Conservation (phyloP, 805 yeast species). For the Lachancea sp. region DNA sequence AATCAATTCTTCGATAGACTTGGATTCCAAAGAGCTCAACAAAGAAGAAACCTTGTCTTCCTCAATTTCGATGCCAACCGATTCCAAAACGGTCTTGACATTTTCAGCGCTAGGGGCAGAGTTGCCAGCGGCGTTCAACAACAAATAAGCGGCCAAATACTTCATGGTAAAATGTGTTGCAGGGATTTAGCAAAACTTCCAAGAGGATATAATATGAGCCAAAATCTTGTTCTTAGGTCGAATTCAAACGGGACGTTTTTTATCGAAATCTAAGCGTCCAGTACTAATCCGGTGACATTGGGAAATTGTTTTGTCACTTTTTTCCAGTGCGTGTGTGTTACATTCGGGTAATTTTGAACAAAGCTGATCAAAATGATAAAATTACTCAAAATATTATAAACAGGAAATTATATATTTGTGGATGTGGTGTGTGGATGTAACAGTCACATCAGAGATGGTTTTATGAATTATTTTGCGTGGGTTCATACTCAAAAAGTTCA, state of each 20-base stretch:
- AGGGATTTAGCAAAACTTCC: not conserved
- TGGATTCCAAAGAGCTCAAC: conserved; percentile 86
- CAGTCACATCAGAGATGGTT: conserved; percentile 1
- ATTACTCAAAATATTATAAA: too few relatives aligned
- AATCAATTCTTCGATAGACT: conserved; percentile 81
- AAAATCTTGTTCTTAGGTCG: not conserved
- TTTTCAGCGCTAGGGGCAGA: conserved; percentile 90
- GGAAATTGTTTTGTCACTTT: not conserved
- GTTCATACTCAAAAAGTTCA: not conserved
- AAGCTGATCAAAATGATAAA: too few relatives aligned
- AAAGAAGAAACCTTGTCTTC: conserved; percentile 77
- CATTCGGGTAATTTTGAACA: too few relatives aligned
- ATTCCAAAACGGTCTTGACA: conserved; percentile 78
- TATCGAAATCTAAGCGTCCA: not conserved
- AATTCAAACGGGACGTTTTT: too few relatives aligned
- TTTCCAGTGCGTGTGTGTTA: not conserved
- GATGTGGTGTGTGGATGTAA: conserved; percentile 5
- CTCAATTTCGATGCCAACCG: conserved; percentile 96
- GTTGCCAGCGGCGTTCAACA: conserved; percentile 96
- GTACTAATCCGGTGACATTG: not conserved
- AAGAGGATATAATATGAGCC: not conserved
- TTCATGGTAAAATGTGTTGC: conserved; percentile 47
- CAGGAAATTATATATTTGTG: too few relatives aligned
- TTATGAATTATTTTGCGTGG: not conserved
- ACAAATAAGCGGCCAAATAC: conserved; percentile 99